Conservation (phyloP, 78 protist species). For the Dictyostelium firmibasis region DNA sequence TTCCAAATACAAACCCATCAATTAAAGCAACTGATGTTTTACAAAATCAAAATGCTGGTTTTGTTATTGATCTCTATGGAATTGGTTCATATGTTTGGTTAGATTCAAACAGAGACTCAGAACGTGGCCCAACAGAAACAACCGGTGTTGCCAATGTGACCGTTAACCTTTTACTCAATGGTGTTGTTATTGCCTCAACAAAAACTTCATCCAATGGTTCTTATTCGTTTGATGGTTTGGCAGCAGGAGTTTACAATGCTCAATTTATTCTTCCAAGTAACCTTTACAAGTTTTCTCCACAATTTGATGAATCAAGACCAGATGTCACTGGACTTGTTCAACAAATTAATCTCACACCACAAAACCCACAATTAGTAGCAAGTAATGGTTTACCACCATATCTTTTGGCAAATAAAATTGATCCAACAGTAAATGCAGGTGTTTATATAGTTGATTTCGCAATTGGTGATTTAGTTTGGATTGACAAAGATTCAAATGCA, state of each 20-base stretch:
- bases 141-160: neutral
- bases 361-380: neutral
- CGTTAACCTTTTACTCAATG: neutral
- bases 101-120: constrained; percentile 10
- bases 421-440: constrained; percentile 47
- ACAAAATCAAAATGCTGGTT: neutral
- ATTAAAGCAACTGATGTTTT: neutral
- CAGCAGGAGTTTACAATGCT: neutral
- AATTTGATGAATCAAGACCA: neutral
- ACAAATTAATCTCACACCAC: neutral
- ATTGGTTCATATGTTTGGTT: constrained; percentile 34
- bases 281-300: neutral
- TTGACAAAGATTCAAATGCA: constrained; percentile 25
- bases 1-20: neutral
- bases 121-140: neutral
- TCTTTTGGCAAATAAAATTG: neutral
- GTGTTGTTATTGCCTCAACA: neutral
- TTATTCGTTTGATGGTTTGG: neutral
- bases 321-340: neutral
- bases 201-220: neutral
- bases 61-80: neutral
- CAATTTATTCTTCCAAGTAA: neutral
- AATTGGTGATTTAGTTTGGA: constrained; percentile 30
- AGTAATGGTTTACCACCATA: neutral
- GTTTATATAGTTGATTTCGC: neutral